phyloP scores from a whole-genome alignment of 179 eudicot species.

The Carnegiea gigantea region DNA sequence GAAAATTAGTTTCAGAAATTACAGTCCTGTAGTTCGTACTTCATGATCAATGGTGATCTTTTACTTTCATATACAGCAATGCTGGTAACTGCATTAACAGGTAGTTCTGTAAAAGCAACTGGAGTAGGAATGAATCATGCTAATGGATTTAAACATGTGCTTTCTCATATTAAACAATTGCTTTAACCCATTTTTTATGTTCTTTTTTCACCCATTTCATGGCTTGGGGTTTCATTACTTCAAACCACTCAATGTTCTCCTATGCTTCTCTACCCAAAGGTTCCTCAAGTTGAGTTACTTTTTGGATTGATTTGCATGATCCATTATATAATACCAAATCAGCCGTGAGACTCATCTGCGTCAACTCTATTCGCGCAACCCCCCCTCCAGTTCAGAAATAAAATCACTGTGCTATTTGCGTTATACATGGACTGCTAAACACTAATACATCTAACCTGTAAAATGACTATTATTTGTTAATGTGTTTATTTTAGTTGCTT shows the following conservation, averaged over 20 bases:
- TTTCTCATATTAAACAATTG: too few species aligned
- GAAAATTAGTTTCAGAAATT: too few species aligned
- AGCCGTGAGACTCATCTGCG: not conserved
- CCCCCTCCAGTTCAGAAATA: not conserved
- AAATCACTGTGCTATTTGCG: not conserved
- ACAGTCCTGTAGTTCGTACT: not conserved
- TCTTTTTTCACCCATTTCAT: not conserved
- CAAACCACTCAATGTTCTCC: not conserved
- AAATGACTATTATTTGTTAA: too few species aligned
- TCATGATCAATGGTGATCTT: too few species aligned
- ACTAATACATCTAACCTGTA: too few species aligned
- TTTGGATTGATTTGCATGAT: not conserved
- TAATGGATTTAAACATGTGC: too few species aligned
- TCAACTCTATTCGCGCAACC: too few species aligned
- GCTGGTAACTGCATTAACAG: not conserved
- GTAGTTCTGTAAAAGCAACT: not conserved
- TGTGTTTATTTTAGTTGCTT: too few species aligned
- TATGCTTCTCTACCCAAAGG: not conserved
- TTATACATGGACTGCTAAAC: too few species aligned
- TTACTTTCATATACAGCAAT: not conserved
- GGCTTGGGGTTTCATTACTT: not conserved
- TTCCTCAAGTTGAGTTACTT: not conserved
- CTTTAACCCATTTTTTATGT: not conserved
- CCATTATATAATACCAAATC: too few species aligned
- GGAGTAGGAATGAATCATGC: not conserved